Base-by-base conservation (phyloP, 1,139 yeast species). In the Arxiozyma slooffiae region DNA sequence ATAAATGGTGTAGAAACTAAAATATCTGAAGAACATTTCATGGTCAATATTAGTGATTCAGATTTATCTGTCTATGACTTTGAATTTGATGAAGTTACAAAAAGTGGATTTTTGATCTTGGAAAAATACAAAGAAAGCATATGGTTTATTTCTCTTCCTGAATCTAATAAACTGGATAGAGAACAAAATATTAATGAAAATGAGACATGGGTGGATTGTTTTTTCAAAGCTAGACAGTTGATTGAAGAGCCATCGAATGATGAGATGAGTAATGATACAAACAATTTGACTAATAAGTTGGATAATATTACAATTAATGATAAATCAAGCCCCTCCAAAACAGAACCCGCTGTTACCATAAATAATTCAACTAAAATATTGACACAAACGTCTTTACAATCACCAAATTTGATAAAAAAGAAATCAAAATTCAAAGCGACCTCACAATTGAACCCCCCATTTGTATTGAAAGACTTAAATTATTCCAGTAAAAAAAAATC, bases 61-160 rank as follows among this genome's bases (percentile, higher is more conserved):
- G 81, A 80, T 57, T 80, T 83, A 53, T 85, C 85, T 65, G 80
- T 84, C 82, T 84, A 83, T 62, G 90, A 84, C 65, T 84, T 82
- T 64, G 92, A 84, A 60, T 83, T 84, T 64, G 77, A 78, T 55
- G 83, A 78, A 45, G 68, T 67, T 16, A 68, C 66, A n/a, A 69
- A 69, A 39, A 76, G 70, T 50, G 90, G 90, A 1, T 83, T 79
- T 58, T 70, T 84, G 48, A 82, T 84, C 17, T 64, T 84, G 38
- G 90, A 84, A 58, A 70, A 82, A 57, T 73, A 79, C 50, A 76
- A 76, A 55, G 74, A 75, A 52, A 82, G 82, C 42, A 78, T 78
- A 55, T 71, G 85, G 67, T 74, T 83, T 5, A 81, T 84, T 52
- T 71, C 84, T 50, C 50, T 68, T 14, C 68, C 71, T 36, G 30